phyloP scores from a whole-genome alignment of 78 protist species.

The Goniomonas avonlea region DNA sequence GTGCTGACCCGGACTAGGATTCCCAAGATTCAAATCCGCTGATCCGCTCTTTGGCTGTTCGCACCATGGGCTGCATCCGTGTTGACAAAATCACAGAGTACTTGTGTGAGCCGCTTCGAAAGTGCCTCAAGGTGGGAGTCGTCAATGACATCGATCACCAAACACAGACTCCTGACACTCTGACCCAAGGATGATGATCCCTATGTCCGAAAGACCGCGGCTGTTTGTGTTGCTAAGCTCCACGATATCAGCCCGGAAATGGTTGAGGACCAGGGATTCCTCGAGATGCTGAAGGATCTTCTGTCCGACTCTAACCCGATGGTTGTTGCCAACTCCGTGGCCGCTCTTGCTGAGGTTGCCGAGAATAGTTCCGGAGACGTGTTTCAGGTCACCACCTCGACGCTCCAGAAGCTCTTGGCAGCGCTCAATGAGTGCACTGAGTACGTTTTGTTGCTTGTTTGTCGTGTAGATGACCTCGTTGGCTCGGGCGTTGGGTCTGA shows the following conservation, averaged over 20 bases:
- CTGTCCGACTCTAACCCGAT: constrained; percentile 92
- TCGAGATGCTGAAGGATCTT: constrained; percentile 74
- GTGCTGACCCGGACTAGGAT: constrained; percentile 56
- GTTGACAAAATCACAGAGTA: constrained; percentile 87
- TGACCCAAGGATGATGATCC: constrained; percentile 84
- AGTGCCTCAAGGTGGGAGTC: constrained; percentile 59
- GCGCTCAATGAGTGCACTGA: constrained; percentile 86
- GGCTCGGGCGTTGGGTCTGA: neutral
- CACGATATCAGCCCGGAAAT: constrained; percentile 83
- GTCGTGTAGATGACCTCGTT: too few relatives aligned
- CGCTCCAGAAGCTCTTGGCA: constrained; percentile 70
- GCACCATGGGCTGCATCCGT: constrained; percentile 99
- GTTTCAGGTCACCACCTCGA: constrained; percentile 44
- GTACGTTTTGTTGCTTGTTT: constrained; percentile 21
- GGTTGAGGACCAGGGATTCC: constrained; percentile 86
- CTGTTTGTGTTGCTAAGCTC: constrained; percentile 94
- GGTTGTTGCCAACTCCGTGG: constrained; percentile 96
- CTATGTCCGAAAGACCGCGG: constrained; percentile 97
- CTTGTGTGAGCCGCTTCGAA: constrained; percentile 82
- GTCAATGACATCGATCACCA: too few relatives aligned
- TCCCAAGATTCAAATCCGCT: constrained; percentile 86
- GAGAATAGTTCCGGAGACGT: constrained; percentile 44
- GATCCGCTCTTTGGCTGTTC: constrained; percentile 94
- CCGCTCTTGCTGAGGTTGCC: constrained; percentile 85
- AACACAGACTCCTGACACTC: neutral